Conservation (phyloP, 805 yeast species). For the Candida broadrunensis region DNA sequence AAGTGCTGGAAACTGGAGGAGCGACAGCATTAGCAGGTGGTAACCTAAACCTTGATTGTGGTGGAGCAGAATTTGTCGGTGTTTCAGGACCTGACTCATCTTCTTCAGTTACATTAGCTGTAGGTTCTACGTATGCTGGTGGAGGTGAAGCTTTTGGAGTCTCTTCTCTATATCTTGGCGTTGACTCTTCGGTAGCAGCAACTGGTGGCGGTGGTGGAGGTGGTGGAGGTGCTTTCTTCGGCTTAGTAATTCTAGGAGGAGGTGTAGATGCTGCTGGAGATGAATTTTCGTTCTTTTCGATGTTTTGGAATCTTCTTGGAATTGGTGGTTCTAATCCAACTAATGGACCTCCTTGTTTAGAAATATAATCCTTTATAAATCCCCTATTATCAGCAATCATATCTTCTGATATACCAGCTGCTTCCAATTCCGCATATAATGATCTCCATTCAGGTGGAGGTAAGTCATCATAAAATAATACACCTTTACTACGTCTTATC, state of each 20-base stretch:
- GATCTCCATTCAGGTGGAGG: conserved; percentile 87
- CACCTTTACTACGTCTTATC: conserved; percentile 53
- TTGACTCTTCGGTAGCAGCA: conserved; percentile 23
- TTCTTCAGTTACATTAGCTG: no score
- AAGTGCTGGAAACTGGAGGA: conserved; percentile 1
- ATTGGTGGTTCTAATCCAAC: conserved; percentile 84
- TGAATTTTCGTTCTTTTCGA: conserved; percentile 14
- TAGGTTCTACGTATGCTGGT: conserved; percentile 8
- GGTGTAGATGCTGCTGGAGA: conserved; percentile 15
- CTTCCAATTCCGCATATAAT: conserved; percentile 67
- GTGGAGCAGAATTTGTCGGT: background rate
- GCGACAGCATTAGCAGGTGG: conserved; percentile 6
- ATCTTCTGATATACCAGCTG: conserved; percentile 80
- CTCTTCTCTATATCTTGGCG: conserved; percentile 33
- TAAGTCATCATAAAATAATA: conserved; percentile 67
- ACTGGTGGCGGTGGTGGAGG: conserved; percentile 35
- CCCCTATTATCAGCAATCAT: conserved; percentile 86
- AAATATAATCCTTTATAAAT: conserved; percentile 75
- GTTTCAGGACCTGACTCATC: background rate
- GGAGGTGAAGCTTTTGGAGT: conserved; percentile 11
- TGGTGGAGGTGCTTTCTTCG: conserved; percentile 38
- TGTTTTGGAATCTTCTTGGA: conserved; percentile 55
- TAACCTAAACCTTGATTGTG: background rate
- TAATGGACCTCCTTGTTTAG: conserved; percentile 73
- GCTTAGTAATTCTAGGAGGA: conserved; percentile 9